phyloP scores from a whole-genome alignment of 345 rosid species.

The Mercurialis annua region DNA sequence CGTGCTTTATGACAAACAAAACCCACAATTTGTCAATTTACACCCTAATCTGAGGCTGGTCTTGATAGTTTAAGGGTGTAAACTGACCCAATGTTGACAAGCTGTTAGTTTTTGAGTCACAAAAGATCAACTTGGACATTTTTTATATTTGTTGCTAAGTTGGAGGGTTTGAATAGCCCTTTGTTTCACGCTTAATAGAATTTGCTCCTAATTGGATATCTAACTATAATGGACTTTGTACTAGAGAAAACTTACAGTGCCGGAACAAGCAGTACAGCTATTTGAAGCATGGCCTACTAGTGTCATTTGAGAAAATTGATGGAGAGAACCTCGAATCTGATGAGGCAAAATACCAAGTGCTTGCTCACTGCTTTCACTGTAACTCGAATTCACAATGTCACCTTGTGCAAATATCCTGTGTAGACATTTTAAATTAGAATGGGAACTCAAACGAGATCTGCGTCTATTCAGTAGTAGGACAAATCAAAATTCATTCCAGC shows the following conservation, averaged over 20 bases:
- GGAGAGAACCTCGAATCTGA: constrained; percentile 83
- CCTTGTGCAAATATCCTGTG: constrained; percentile 65
- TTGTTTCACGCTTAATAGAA: no score
- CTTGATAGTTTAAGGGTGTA: no score
- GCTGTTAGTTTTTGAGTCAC: no score
- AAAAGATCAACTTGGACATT: no score
- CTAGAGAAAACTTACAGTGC: constrained; percentile 49
- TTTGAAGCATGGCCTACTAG: constrained; percentile 76
- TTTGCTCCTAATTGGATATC: no score
- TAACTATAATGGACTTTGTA: neutral
- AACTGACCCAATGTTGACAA: no score
- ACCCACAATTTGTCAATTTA: no score
- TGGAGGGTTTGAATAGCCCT: no score
- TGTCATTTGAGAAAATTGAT: constrained; percentile 77
- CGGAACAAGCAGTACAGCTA: constrained; percentile 87
- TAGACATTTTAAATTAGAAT: constrained; percentile 9
- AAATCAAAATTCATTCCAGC: neutral
- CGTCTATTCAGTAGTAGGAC: neutral
- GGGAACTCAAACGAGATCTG: constrained; percentile 8
- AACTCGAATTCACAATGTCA: constrained; percentile 46
- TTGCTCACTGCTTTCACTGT: constrained; percentile 44
- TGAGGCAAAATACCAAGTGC: constrained; percentile 94
- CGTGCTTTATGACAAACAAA: no score
- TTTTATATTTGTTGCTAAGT: no score
- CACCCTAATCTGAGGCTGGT: no score